These are phyloP conservation scores for Pyricularia sp. DNA, from an alignment of 2,329 filamentous ascomycete species.

Conservation along the genomic window DNA sequence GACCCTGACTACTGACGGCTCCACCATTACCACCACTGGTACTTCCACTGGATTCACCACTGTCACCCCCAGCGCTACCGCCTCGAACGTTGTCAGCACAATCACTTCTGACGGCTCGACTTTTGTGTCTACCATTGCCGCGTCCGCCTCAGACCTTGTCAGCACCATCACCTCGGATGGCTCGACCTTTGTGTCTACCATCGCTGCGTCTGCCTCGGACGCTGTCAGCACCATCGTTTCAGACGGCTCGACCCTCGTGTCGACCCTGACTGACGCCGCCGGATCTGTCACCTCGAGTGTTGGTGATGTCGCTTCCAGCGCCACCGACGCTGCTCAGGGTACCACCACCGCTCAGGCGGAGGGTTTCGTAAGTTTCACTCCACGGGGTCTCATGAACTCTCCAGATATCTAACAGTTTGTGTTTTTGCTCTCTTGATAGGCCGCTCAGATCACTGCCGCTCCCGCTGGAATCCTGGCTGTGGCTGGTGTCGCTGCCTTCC, in stretches of 20 bases:
- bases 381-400: neutral
- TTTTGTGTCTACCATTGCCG: slow-evolving; percentile 6
- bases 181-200: slow-evolving; percentile 8
- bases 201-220: slow-evolving; percentile 14
- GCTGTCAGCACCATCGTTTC: slow-evolving; percentile 20
- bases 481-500: slow-evolving; percentile 33
- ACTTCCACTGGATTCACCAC: slow-evolving; percentile 6
- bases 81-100: slow-evolving; percentile 6
- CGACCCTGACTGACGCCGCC: slow-evolving; percentile 1
- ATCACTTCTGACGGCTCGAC: slow-evolving; percentile 8
- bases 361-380: slow-evolving; percentile 14
- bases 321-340: slow-evolving; percentile 2
- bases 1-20: neutral
- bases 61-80: slow-evolving; percentile 5
- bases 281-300: slow-evolving; percentile 16
- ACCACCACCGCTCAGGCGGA: slow-evolving; percentile 3
- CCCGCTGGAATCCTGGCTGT: slow-evolving; percentile 33
- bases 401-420: slow-evolving; percentile 5
- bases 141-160: slow-evolving; percentile 18
- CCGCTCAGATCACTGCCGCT: slow-evolving; percentile 28
- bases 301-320: slow-evolving; percentile 12
- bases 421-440: slow-evolving; percentile 9
- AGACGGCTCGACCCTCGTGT: neutral
- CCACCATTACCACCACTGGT: neutral
- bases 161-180: slow-evolving; percentile 12